Evolutionary conservation across 1,284 basidiomycete species (phyloP), one percentile per base, ranked within the genome.

Genomic region (Termitomyces sp.): DNA sequence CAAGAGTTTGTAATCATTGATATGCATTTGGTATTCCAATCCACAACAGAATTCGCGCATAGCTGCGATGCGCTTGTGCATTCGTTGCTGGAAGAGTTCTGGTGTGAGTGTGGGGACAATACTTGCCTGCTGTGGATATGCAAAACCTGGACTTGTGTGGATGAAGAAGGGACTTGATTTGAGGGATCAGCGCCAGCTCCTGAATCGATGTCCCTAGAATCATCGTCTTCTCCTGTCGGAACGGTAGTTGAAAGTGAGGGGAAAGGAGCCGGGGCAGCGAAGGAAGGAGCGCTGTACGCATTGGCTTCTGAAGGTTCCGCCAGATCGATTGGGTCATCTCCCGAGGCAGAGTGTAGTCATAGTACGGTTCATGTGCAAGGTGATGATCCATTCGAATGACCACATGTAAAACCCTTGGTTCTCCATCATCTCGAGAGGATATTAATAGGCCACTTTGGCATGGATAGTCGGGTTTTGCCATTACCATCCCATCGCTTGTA

Each of bases 331-430:
- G 67, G 1, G 67, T 63, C 26, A 71, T 61, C 39, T 71, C 69
- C 3, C 68, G 68, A 18, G 68, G 67, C 0, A 71, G 54, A 37
- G 64, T 67, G 8, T 65, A 55, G 49, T 73, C 73, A 24, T 70
- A 60, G 49, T 74, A 76, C 14, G 72, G 66, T 56, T 75, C 73
- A 55, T 77, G 75, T 5, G 70, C 62, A 42, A 70, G 48, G 54
- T 73, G 68, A 49, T 77, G 73, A 53, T 74, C 72, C 64, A 77
- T 68, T 28, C 74, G 68, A 19, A 75, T 64, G 13, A 72, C 72
- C 21, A 76, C 67, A 24, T 69, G 49, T 11, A 62, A 62, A 11
- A 46, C 52, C 13, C 64, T 68, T 31, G 63, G 57, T 14, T 53
- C 49, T 19, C 55, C 51, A 9, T 65, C 60, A 48, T 72, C 70